These are phyloP conservation scores for Rhizoctonia solani DNA, from an alignment of 1,284 basidiomycete genomes.

Conservation along the genomic window DNA sequence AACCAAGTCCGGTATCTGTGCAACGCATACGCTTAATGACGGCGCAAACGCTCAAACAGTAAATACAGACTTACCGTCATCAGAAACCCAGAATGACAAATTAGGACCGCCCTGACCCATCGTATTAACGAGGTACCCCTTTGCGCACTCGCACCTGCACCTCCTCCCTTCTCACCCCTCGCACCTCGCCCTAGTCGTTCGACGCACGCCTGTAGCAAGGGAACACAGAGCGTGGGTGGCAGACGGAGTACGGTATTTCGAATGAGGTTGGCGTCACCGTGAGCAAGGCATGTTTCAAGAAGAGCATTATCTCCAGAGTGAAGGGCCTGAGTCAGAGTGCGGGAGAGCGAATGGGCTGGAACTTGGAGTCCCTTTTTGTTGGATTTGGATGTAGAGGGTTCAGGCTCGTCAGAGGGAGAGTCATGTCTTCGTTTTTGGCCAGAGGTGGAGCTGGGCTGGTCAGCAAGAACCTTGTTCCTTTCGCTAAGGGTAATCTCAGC, in stretches of 20 bases:
- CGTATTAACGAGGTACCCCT: conserved; percentile 80
- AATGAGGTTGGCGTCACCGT: conserved; percentile 82
- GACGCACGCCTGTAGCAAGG: conserved; percentile 86
- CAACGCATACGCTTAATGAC: conserved; percentile 33
- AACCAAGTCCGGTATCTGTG: conserved; percentile 82
- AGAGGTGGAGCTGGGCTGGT: conserved; percentile 45
- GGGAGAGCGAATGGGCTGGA: conserved; percentile 87
- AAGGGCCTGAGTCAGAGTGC: conserved; percentile 93
- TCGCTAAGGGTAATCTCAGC: conserved; percentile 90
- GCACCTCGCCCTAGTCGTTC: conserved; percentile 85
- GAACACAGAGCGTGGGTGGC: conserved; percentile 87
- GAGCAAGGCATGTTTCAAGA: conserved; percentile 85
- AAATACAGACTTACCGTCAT: conserved; percentile 74
- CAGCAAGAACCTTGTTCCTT: conserved; percentile 73
- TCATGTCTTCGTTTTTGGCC: conserved; percentile 44
- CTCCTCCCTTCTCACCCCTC: conserved; percentile 72
- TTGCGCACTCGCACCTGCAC: conserved; percentile 82
- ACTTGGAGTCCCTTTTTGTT: conserved; percentile 52
- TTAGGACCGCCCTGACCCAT: conserved; percentile 89
- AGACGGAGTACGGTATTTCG: conserved; percentile 86
- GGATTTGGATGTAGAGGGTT: conserved; percentile 37
- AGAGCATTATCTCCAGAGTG: conserved; percentile 92
- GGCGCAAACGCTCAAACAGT: background rate
- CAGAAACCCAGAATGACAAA: conserved; percentile 88
- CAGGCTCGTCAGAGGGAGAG: conserved; percentile 42